Evolutionary conservation across 2,329 filamentous ascomycete species (phyloP).

Genomic region (Penicillium sp.): DNA sequence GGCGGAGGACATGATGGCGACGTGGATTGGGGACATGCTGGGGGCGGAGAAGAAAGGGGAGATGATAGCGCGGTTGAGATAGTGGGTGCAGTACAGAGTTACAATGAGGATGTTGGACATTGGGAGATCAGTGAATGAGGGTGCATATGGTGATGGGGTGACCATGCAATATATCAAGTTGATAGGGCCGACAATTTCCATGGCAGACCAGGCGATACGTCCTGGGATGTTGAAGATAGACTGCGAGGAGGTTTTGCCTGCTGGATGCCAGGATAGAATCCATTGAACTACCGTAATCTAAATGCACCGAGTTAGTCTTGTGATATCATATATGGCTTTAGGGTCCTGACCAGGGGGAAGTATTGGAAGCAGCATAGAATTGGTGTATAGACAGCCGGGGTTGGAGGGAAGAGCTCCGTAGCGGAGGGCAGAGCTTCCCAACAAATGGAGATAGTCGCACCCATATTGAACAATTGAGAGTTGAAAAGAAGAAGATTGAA

Average conservation of each 20-base stretch:
- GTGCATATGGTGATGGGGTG: constrained; percentile 60
- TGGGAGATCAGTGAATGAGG: constrained; percentile 31
- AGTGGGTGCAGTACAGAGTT: constrained; percentile 69
- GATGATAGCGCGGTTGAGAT: constrained; percentile 82
- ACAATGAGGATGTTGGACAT: constrained; percentile 38
- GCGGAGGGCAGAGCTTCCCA: constrained; percentile 28
- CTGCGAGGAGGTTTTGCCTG: constrained; percentile 81
- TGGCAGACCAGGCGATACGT: constrained; percentile 79
- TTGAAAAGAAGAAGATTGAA: neutral
- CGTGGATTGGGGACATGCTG: constrained; percentile 87
- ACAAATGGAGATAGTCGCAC: constrained; percentile 22
- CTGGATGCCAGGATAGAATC: constrained; percentile 76
- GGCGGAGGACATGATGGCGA: constrained; percentile 64
- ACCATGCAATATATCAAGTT: constrained; percentile 74
- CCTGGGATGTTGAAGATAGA: constrained; percentile 84
- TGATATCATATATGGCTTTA: neutral
- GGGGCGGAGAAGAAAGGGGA: constrained; percentile 78
- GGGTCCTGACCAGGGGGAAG: constrained; percentile 43
- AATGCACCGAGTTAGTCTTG: constrained; percentile 15
- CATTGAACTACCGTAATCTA: constrained; percentile 75
- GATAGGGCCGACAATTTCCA: constrained; percentile 79
- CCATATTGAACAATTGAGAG: constrained; percentile 20
- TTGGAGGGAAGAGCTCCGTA: constrained; percentile 39
- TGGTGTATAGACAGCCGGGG: constrained; percentile 40
- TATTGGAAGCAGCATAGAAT: constrained; percentile 43